Evolutionary conservation across 345 rosid genomes (phyloP).

Genomic region (Citrus trifoliata): DNA sequence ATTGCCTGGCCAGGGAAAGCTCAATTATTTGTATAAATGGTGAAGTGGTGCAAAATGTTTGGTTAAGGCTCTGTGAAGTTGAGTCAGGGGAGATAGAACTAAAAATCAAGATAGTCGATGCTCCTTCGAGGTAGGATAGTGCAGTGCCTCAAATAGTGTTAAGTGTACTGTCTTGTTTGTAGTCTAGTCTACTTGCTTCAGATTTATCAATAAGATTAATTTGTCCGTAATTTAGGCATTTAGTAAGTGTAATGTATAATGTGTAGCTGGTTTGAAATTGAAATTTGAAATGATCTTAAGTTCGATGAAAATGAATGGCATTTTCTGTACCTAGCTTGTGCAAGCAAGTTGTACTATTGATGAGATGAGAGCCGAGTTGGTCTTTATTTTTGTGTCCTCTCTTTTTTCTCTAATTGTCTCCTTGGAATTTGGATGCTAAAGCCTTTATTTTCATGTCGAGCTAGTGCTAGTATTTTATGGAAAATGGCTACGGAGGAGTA

Average conservation of each 20-base stretch:
- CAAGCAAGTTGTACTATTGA: too few relatives aligned
- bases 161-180: background rate
- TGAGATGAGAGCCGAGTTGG: background rate
- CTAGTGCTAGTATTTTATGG: background rate
- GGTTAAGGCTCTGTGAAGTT: conserved; percentile 76
- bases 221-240: background rate
- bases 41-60: conserved; percentile 84
- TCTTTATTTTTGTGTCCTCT: background rate
- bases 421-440: background rate
- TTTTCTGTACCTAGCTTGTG: background rate
- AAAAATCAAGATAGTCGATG: conserved; percentile 62
- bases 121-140: conserved; percentile 29
- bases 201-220: background rate
- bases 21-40: conserved; percentile 66
- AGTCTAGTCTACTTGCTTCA: background rate
- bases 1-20: conserved; percentile 84
- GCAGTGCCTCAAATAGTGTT: background rate
- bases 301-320: conserved; percentile 4
- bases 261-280: conserved; percentile 3
- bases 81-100: conserved; percentile 95
- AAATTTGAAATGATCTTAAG: background rate
- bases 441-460: background rate
- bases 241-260: background rate
- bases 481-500: background rate
- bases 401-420: too few relatives aligned